Conservation (phyloP, 306 rosid genomes). For the Hylodesmum podocarpum region DNA sequence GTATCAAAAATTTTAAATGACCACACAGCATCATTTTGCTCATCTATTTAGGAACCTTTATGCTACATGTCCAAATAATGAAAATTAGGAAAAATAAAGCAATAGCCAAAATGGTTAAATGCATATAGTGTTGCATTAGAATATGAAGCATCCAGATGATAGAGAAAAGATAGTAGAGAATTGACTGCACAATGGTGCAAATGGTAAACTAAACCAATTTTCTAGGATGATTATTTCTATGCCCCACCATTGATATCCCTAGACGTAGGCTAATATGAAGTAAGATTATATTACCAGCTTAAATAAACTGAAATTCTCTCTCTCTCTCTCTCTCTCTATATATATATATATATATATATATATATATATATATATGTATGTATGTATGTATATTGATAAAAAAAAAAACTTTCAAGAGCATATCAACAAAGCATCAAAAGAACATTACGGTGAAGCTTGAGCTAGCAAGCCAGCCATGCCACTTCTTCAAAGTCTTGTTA, state of each 20-base stretch:
- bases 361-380: no score
- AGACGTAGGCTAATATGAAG: constrained; percentile 5
- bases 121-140: background rate
- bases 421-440: constrained; percentile 22
- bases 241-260: background rate
- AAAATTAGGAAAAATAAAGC: background rate
- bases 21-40: background rate
- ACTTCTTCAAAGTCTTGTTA: constrained; percentile 83
- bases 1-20: background rate
- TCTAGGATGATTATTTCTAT: background rate
- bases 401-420: constrained; percentile 23
- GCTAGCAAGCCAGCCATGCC: constrained; percentile 98
- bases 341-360: no score
- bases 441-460: constrained; percentile 86
- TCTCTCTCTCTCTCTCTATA: no score
- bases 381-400: no score
- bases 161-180: background rate
- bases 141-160: background rate
- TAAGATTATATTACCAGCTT: background rate
- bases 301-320: background rate
- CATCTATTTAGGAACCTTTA: background rate
- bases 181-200: constrained; percentile 8
- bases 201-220: background rate
- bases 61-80: background rate
- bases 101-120: background rate